phyloP scores from a whole-genome alignment of 2,329 filamentous ascomycete species.

The Conoideocrella luteorostrata region DNA sequence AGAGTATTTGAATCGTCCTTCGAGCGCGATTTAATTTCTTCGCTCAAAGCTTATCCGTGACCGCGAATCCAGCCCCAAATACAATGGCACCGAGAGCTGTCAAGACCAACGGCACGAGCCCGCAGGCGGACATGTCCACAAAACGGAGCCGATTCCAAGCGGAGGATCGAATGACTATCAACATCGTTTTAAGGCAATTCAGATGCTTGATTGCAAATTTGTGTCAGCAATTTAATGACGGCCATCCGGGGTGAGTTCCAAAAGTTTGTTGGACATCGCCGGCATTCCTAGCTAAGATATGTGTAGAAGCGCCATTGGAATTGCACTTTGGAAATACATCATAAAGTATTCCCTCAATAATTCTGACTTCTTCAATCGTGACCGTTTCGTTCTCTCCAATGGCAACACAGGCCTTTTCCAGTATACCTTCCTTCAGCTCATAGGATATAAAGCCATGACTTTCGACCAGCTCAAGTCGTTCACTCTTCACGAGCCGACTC shows the following conservation, averaged over 20 bases:
- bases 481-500: conserved; percentile 37
- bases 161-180: conserved; percentile 19
- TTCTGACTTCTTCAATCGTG: conserved; percentile 52
- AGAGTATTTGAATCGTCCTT: too few species aligned
- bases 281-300: too few species aligned
- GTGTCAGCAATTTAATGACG: conserved; percentile 63
- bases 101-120: background rate
- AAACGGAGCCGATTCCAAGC: conserved; percentile 13
- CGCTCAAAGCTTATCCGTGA: too few species aligned
- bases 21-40: too few species aligned
- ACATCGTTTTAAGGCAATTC: conserved; percentile 53
- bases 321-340: too few species aligned
- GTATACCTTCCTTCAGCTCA: conserved; percentile 46
- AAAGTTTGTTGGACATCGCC: too few species aligned
- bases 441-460: conserved; percentile 48
- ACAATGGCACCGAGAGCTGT: background rate
- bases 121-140: conserved; percentile 2
- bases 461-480: conserved; percentile 49
- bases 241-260: conserved; percentile 54
- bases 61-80: too few species aligned
- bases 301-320: too few species aligned
- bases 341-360: conserved; percentile 55
- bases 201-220: conserved; percentile 60
- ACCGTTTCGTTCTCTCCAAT: conserved; percentile 57
- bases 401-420: conserved; percentile 50